These are phyloP conservation scores for Aspergillus biplanus DNA, from an alignment of 495 filamentous ascomycete genomes.

Conservation along the genomic window DNA sequence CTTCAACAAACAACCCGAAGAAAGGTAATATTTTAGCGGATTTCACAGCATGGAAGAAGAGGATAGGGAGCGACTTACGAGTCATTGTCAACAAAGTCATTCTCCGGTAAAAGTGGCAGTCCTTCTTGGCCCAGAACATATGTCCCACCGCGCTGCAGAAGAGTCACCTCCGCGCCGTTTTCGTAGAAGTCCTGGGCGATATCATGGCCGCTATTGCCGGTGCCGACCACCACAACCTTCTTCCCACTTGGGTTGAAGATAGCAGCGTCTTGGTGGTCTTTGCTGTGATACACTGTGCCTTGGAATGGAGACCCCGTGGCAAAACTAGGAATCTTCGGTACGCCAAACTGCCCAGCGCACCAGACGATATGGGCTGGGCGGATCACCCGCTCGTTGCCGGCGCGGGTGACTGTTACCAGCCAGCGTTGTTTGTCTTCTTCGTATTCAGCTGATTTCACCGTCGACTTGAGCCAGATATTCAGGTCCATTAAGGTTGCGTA, in stretches of 20 bases:
- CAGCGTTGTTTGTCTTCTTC: constrained; percentile 57
- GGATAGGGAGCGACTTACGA: constrained; percentile 28
- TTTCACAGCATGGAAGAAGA: neutral
- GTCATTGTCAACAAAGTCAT: constrained; percentile 64
- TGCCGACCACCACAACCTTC: constrained; percentile 76
- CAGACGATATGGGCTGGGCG: constrained; percentile 51
- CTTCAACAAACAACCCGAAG: constrained; percentile 19
- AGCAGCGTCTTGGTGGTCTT: constrained; percentile 44
- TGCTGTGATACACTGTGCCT: constrained; percentile 52
- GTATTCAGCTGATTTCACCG: constrained; percentile 54
- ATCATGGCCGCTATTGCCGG: constrained; percentile 82
- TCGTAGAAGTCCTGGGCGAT: constrained; percentile 84
- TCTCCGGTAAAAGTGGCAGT: constrained; percentile 58
- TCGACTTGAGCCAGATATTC: constrained; percentile 69
- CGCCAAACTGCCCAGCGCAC: constrained; percentile 56
- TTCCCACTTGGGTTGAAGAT: constrained; percentile 52
- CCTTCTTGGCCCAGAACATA: constrained; percentile 67
- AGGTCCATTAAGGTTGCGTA: constrained; percentile 75
- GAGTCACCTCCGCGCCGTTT: constrained; percentile 72
- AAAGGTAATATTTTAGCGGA: neutral
- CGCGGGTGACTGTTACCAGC: constrained; percentile 60
- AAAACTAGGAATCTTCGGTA: constrained; percentile 49
- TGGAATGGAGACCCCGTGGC: constrained; percentile 47
- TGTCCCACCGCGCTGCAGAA: constrained; percentile 78
- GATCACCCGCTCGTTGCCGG: constrained; percentile 41